A percentile compares a stretch with the other conserved stretches of the same genome.
These are phyloP conservation scores for Arthrobotrys conoides DNA, from an alignment of 2,329 filamentous ascomycete genomes.

Conservation along the genomic window DNA sequence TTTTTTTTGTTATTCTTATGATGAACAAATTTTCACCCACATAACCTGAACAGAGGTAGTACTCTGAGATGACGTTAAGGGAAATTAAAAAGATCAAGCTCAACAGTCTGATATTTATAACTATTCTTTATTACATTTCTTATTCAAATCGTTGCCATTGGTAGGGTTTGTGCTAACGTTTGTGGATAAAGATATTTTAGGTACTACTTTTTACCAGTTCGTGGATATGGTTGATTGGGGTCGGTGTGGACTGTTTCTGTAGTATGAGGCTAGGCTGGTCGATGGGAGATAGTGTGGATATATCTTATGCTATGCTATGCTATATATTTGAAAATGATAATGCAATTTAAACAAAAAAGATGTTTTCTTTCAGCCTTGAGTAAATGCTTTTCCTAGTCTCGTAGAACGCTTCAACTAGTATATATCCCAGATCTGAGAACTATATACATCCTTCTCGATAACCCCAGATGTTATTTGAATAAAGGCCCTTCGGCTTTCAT, in stretches of 20 bases:
- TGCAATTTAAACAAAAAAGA: background rate
- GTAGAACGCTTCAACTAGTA: too few relatives aligned
- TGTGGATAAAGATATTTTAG: background rate
- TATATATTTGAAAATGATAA: background rate
- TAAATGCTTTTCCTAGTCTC: background rate
- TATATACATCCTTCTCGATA: too few relatives aligned
- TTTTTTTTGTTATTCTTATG: too few relatives aligned
- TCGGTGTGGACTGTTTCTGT: too few relatives aligned
- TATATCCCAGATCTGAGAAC: too few relatives aligned
- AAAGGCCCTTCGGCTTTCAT: too few relatives aligned
- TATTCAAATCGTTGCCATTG: background rate
- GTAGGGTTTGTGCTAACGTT: background rate
- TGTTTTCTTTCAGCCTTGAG: background rate
- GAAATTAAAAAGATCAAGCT: conserved; percentile 58
- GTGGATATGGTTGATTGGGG: too few relatives aligned
- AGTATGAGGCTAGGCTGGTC: too few relatives aligned
- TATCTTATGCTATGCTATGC: background rate
- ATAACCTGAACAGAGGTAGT: conserved; percentile 43
- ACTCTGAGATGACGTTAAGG: conserved; percentile 48
- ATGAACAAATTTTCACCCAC: conserved; percentile 58
- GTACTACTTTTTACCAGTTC: background rate
- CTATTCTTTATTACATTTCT: background rate
- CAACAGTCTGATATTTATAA: conserved; percentile 55
- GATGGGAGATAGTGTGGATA: background rate
- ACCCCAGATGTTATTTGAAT: too few relatives aligned